phyloP scores from a whole-genome alignment of 768 basidiomycete species.

The Leccinum disarticulatum region DNA sequence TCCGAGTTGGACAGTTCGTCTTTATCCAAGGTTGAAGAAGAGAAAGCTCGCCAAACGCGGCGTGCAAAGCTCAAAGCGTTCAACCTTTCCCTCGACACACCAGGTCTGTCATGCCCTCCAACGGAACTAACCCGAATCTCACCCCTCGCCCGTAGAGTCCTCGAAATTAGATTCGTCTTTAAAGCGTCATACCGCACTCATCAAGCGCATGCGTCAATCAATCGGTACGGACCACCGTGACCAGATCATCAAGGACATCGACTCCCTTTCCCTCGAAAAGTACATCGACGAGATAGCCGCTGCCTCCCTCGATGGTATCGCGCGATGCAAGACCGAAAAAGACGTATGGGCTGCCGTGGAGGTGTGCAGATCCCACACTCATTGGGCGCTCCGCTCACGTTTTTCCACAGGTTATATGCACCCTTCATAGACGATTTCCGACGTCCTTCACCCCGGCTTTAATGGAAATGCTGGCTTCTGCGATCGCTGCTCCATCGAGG shows the following conservation, averaged over 20 bases:
- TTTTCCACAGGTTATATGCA: slow-evolving; percentile 70
- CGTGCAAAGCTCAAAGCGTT: slow-evolving; percentile 58
- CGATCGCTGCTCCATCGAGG: slow-evolving; percentile 59
- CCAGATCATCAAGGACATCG: slow-evolving; percentile 89
- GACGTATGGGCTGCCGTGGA: slow-evolving; percentile 93
- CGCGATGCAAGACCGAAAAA: slow-evolving; percentile 86
- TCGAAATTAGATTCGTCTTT: slow-evolving; percentile 89
- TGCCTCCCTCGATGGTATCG: slow-evolving; percentile 82
- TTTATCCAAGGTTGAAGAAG: slow-evolving; percentile 46
- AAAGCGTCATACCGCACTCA: slow-evolving; percentile 93
- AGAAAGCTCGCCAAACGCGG: slow-evolving; percentile 51
- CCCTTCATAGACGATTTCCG: slow-evolving; percentile 85
- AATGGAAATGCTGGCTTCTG: slow-evolving; percentile 54
- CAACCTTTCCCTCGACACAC: slow-evolving; percentile 49
- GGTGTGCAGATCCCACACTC: slow-evolving; percentile 44
- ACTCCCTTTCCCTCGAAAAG: slow-evolving; percentile 87
- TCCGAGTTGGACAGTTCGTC: slow-evolving; percentile 25
- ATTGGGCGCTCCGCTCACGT: neutral
- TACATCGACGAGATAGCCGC: slow-evolving; percentile 94
- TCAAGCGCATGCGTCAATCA: slow-evolving; percentile 89
- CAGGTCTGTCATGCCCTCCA: slow-evolving; percentile 39
- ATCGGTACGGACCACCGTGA: slow-evolving; percentile 80
- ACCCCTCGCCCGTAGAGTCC: slow-evolving; percentile 45
- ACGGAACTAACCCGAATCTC: slow-evolving; percentile 8
- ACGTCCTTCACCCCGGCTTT: slow-evolving; percentile 75